phyloP scores from a whole-genome alignment of 2,329 filamentous ascomycete species.

The Phyllosticta capitalensis region DNA sequence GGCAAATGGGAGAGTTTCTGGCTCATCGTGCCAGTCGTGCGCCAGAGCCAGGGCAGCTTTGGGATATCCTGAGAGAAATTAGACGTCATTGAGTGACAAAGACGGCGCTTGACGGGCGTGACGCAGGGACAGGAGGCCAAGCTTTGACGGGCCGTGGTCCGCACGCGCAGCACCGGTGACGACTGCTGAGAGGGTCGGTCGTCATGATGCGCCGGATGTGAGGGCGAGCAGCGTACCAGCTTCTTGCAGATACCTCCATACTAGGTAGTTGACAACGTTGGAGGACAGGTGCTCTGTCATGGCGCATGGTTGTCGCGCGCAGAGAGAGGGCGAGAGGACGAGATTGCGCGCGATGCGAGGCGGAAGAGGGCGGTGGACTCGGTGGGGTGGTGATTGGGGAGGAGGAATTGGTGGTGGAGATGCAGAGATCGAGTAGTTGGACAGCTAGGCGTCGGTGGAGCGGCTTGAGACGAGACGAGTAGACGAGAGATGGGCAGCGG shows the following conservation, averaged over 20 bases:
- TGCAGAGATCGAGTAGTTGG: constrained; percentile 9
- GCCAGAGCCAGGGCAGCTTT: constrained; percentile 52
- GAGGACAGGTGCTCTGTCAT: constrained; percentile 40
- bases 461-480: background rate
- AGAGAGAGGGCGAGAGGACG: background rate
- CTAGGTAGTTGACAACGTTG: constrained; percentile 60
- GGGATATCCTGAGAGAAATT: constrained; percentile 39
- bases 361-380: background rate
- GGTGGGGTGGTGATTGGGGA: constrained; percentile 7
- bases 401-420: constrained; percentile 4
- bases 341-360: background rate
- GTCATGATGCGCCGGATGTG: background rate
- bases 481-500: background rate
- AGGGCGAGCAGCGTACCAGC: constrained; percentile 20
- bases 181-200: background rate
- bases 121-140: background rate
- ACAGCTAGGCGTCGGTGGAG: constrained; percentile 1
- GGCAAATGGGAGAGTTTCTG: constrained; percentile 52
- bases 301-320: constrained; percentile 26
- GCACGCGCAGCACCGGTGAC: background rate
- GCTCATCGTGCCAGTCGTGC: constrained; percentile 53
- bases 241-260: constrained; percentile 50
- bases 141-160: background rate
- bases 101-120: background rate
- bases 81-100: background rate